Percentiles rank a stretch among this genome's conserved stretches.
phyloP scores from a whole-genome alignment of 139 green algal genomes.

The Eudorina sp. region DNA sequence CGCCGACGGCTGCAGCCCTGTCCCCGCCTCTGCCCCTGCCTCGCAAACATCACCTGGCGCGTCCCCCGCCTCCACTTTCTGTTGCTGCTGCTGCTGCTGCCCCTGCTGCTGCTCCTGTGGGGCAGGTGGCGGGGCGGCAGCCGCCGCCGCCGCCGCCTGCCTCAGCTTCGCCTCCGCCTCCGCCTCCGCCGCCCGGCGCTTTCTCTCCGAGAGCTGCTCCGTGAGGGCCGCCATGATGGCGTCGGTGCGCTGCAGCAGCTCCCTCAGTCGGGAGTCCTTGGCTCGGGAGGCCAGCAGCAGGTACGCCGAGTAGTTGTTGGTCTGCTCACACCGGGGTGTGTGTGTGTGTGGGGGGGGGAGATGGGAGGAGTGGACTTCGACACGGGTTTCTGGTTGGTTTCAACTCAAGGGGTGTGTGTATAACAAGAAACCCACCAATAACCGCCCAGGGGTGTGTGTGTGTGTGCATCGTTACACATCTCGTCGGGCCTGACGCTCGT shows the following conservation, averaged over 20 bases:
- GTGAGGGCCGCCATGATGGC: conserved; percentile 6
- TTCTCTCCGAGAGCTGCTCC: background rate
- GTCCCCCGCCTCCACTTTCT: too few relatives aligned
- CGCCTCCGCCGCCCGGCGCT: background rate
- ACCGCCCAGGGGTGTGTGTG: too few relatives aligned
- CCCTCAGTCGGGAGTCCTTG: conserved; percentile 4
- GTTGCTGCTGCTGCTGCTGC: background rate
- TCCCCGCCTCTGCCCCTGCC: too few relatives aligned
- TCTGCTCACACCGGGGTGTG: too few relatives aligned
- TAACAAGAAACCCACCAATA: background rate
- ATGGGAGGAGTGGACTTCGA: background rate
- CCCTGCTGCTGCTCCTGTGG: background rate
- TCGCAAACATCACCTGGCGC: too few relatives aligned
- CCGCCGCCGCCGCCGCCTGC: background rate
- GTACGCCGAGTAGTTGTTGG: conserved; percentile 12
- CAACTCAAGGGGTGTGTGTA: too few relatives aligned
- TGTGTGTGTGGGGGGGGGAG: too few relatives aligned
- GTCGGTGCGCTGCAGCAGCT: conserved; percentile 11
- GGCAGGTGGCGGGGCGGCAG: background rate
- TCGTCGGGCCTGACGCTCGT: too few relatives aligned
- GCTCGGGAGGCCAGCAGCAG: background rate
- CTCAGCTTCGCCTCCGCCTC: background rate
- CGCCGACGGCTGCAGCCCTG: background rate
- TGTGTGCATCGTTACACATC: too few relatives aligned
- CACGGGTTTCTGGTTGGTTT: too few relatives aligned